Evolutionary conservation across 148 eudicot species (phyloP).

Genomic region (Chenopodium formosanum): DNA sequence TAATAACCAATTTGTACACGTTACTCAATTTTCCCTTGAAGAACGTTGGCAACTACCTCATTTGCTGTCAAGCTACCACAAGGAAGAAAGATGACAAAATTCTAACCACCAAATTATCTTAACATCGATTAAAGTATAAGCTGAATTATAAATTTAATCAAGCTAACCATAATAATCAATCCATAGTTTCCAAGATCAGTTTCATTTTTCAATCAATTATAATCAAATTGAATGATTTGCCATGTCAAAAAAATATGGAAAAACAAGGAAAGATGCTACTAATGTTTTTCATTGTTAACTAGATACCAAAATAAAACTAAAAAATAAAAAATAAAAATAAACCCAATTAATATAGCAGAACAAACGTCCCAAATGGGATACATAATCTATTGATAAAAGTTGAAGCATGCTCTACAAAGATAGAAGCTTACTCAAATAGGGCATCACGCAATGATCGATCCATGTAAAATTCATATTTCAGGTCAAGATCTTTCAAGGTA

Average conservation of each 20-base stretch:
- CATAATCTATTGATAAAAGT: neutral
- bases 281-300: neutral
- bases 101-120: too few species aligned
- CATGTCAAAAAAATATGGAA: neutral
- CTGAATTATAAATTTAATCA: too few species aligned
- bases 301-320: neutral
- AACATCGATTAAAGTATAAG: too few species aligned
- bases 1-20: too few species aligned
- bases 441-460: slow-evolving; percentile 74
- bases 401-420: slow-evolving; percentile 1
- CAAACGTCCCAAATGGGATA: neutral
- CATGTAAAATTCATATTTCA: slow-evolving; percentile 79
- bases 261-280: neutral
- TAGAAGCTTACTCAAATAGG: slow-evolving; percentile 57
- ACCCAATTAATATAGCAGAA: neutral
- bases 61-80: too few species aligned
- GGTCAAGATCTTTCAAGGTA: slow-evolving; percentile 87
- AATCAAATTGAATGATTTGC: too few species aligned
- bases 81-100: too few species aligned
- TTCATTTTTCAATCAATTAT: too few species aligned
- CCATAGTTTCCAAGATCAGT: too few species aligned
- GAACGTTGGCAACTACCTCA: too few species aligned
- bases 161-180: too few species aligned
- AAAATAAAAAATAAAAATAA: neutral
- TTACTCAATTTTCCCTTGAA: too few species aligned